These are phyloP conservation scores for Epithemia pelagica DNA, from an alignment of 108 stramenopile species.

Conservation along the genomic window DNA sequence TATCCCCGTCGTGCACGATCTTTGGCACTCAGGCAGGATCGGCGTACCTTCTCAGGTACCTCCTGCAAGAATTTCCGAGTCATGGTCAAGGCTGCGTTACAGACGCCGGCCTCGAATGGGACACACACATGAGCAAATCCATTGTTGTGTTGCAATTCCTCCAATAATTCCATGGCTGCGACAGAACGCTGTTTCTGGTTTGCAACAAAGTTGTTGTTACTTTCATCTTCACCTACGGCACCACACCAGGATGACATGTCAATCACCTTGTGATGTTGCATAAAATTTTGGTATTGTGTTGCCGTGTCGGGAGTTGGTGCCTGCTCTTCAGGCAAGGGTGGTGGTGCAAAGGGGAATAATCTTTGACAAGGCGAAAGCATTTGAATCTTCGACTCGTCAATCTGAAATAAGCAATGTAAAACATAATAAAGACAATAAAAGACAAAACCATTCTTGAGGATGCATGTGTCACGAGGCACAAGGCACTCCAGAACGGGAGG, in stretches of 20 bases:
- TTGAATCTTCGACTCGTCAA: conserved; percentile 57
- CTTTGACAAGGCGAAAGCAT: conserved; percentile 36
- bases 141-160: conserved; percentile 4
- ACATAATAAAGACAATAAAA: neutral
- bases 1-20: conserved; percentile 71
- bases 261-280: neutral
- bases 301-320: neutral
- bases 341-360: conserved; percentile 69
- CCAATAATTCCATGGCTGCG: neutral
- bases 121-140: conserved; percentile 10
- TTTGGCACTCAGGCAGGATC: conserved; percentile 48
- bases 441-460: no score
- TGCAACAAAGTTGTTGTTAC: neutral
- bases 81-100: conserved; percentile 38
- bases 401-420: conserved; percentile 6
- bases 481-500: no score
- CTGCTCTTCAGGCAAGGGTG: neutral
- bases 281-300: neutral
- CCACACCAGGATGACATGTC: conserved; percentile 6
- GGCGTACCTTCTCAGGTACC: conserved; percentile 52
- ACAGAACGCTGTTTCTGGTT: neutral
- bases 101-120: conserved; percentile 3
- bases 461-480: no score
- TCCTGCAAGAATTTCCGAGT: conserved; percentile 54
- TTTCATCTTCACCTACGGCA: neutral